Base-by-base conservation (phyloP, 2,329 filamentous ascomycete genomes). In the Alternaria sp. region DNA sequence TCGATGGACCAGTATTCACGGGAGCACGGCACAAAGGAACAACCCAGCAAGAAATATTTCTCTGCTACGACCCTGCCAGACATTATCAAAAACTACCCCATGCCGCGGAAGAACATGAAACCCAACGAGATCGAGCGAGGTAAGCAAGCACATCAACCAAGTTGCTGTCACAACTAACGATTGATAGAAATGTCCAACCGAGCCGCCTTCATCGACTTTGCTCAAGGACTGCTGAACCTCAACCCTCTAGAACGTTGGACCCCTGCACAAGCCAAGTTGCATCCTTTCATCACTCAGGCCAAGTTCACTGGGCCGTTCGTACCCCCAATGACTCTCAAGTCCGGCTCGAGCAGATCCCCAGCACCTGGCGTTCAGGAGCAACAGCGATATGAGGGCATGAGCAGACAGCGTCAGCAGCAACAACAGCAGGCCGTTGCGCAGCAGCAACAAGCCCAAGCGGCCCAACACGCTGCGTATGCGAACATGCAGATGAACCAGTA, bases 61-160 rank as follows among this genome's bases (percentile, higher is more conserved):
- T 92, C 94, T 71, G 93, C 94, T 36, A 97, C 89, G 41, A 96
- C 93, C 1, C 82, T 99, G 54, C 94, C 94, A 4, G 95, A 99
- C 68, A 99, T 99, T 66, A 98, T 99, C 81, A 93, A 96, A 77
- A 93, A 92, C 57, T 99, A 99, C 76, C 91, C 95, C 6, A 97
- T 99, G 94, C 95, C 95, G 48, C 87, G 95, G 73, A 99, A 99
- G 83, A 97, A 97, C 75, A 99, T 99, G 95, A 99, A 99, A 83
- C 93, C 91, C 78, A 91, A 89, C 69, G 95, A 99, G 81, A 90
- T 99, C 66, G 95, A 99, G 72, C 84, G 95, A 91, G 95, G 95
- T 97, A 84, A 75, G 86, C 75, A 24, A 5, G 7, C 46, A 8
- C 20, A 22, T 12, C 22, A 12, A 34, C 1, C 8, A 12, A 6